Conservation (phyloP, 2,329 filamentous ascomycete species). For the Colletotrichum echinochloae region DNA sequence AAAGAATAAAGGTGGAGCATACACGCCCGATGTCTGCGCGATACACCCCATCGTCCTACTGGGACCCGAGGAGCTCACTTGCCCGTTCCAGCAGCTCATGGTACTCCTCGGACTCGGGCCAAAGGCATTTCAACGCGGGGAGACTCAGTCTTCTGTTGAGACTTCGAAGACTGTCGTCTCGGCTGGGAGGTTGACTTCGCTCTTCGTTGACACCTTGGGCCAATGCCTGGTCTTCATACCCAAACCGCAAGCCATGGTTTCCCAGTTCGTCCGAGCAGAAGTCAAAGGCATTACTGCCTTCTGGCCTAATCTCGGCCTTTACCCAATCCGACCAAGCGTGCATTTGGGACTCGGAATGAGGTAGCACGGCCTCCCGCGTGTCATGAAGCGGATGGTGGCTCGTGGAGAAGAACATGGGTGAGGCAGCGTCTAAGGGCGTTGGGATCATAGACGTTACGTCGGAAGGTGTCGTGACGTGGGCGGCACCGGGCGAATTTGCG, state of each 20-base stretch:
- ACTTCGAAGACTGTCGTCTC: background rate
- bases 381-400: constrained; percentile 23
- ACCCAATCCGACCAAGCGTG: background rate
- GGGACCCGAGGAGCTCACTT: background rate
- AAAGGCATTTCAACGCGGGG: constrained; percentile 47
- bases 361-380: background rate
- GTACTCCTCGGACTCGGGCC: constrained; percentile 42
- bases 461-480: constrained; percentile 2
- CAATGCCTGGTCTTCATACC: background rate
- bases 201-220: background rate
- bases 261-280: constrained; percentile 1
- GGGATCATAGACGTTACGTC: constrained; percentile 35
- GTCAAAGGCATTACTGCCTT: background rate
- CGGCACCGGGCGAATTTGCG: constrained; percentile 17
- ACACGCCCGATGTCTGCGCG: background rate
- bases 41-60: background rate
- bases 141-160: constrained; percentile 49
- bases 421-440: constrained; percentile 46
- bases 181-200: background rate
- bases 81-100: background rate
- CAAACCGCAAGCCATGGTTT: constrained; percentile 31
- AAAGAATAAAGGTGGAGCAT: background rate
- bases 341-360: background rate
- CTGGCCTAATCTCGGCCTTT: background rate
- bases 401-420: constrained; percentile 50